Evolutionary conservation across 495 filamentous ascomycete species (phyloP).

Genomic region (Chaetomidium leptoderma): DNA sequence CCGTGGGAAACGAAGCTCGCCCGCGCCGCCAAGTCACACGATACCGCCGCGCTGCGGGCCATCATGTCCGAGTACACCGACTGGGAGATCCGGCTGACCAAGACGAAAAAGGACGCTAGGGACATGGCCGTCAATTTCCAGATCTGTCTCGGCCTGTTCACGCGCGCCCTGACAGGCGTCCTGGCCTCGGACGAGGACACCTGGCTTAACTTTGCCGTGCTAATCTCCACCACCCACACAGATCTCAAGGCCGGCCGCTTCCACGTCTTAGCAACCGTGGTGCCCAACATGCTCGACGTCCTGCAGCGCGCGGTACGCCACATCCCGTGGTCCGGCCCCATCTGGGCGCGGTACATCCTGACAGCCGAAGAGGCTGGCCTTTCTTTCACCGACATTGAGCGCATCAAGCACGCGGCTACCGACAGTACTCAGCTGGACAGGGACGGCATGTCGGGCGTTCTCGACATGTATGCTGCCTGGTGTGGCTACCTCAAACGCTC

Average conservation of each 20-base stretch:
- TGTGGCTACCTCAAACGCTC: slow-evolving; percentile 81
- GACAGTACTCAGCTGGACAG: slow-evolving; percentile 68
- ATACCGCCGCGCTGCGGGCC: slow-evolving; percentile 53
- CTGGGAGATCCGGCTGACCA: slow-evolving; percentile 67
- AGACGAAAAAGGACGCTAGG: slow-evolving; percentile 41
- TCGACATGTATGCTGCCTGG: slow-evolving; percentile 89
- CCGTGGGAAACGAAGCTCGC: slow-evolving; percentile 64
- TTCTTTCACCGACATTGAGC: slow-evolving; percentile 72
- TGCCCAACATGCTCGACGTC: slow-evolving; percentile 45
- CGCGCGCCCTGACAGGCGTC: slow-evolving; percentile 62
- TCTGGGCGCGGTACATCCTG: slow-evolving; percentile 88
- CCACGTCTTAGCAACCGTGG: slow-evolving; percentile 29
- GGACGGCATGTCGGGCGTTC: slow-evolving; percentile 72
- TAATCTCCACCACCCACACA: slow-evolving; percentile 49
- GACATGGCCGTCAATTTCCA: slow-evolving; percentile 46
- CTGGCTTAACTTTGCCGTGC: slow-evolving; percentile 80
- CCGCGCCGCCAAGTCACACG: slow-evolving; percentile 53
- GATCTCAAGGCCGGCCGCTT: slow-evolving; percentile 32
- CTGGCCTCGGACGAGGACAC: slow-evolving; percentile 64
- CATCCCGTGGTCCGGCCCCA: slow-evolving; percentile 83
- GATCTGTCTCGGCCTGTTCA: slow-evolving; percentile 69
- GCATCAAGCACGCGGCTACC: slow-evolving; percentile 88
- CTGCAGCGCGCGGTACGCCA: slow-evolving; percentile 74
- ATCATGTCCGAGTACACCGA: slow-evolving; percentile 73
- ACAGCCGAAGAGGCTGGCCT: slow-evolving; percentile 70